Base-by-base conservation (phyloP, 2,329 filamentous ascomycete genomes). In the Pezicula rhizophila region DNA sequence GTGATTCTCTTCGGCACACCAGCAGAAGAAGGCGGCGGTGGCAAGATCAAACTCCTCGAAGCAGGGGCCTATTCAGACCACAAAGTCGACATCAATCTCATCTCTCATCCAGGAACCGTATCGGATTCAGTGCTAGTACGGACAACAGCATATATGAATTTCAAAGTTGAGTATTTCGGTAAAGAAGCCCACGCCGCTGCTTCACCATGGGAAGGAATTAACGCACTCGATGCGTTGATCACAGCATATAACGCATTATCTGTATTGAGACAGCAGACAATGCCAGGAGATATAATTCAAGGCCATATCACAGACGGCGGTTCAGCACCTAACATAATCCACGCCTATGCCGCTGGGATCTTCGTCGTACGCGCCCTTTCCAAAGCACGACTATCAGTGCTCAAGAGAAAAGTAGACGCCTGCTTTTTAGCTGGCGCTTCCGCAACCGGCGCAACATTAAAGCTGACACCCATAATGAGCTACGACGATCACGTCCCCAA, bases 401-500 rank as follows among this genome's bases (percentile, higher is more conserved):
- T 77, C 15, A 58, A 65, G 25, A 56, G 57, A 14, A 72, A 72
- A 45, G 72, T 77, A 0, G 61, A 69, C 15, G 66, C 63, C 0
- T 77, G 74, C 58, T 74, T 77, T 52, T 65, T 68, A 51, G 74
- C 70, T 7, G 74, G 67, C 6, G 72, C 73, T 1, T 60, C 62
- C n/a, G 71, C 71, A 12, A 75, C 77, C 0, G 78, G 77, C 0
- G 77, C 77, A 0, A 67, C 54, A 6, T 60, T 79, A 0, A 65
- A 71, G 48, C 63, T 76, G 23, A 73, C 70, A 4, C 59, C 60
- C 2, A 63, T 64, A 4, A 66, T 67, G 45, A 67, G 68, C 1
- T 82, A 82, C 57, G 70, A 71, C 12, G 73, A 82, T 58, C 75
- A 80, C 55, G 70, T 80, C 4, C 77, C 77, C 1, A 80, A 79